Base-by-base conservation (phyloP, 208 protist genomes). In the Strigomonas culicis region DNA sequence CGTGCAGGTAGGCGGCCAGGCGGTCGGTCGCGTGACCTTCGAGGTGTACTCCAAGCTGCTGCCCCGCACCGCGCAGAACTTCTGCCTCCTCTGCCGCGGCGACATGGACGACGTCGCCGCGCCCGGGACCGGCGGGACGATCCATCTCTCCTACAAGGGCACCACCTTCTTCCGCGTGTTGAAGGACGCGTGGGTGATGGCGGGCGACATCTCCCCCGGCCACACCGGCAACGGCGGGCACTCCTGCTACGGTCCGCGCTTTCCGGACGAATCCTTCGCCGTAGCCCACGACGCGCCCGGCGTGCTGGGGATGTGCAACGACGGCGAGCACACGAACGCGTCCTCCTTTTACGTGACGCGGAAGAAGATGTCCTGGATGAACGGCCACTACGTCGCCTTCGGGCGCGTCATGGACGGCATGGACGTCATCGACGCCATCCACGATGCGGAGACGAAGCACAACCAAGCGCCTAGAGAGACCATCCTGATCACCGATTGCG, bases 371-470 rank as follows among this genome's bases (percentile, higher is more conserved):
- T 80, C 78, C 22, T 95, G 88, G 89, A 95, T 98, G 86, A 93
- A 98, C 65, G 69, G 79, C 10, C 92, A 90, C 59, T 98, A 99
- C 73, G 92, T 98, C 0, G 96, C 96, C 22, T 98, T 99, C 77
- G 97, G 97, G 11, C 79, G 83, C n/a, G 95, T 98, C 36, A 88
- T 97, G 24, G 88, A 97, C 66, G 95, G 95, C 43, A 89, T 92
- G 77, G 52, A 86, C 15, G 77, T 88, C n/a, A 81, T 97, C 44
- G 74, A 90, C 39, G 78, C 80, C 7, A 92, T 97, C 36, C 86
- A 95, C 63, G 72, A 46, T 4, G 73, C 84, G 39, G 77, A 82
- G 66, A 78, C 85, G 61, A 84, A 84, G 64, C 88, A 94, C 73
- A 96, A 94, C 64, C 92, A 97, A 59, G 58, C 81, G 0, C 89